Evolutionary conservation across 2,329 filamentous ascomycete genomes (phyloP).

Genomic region (Diplodia mutila): DNA sequence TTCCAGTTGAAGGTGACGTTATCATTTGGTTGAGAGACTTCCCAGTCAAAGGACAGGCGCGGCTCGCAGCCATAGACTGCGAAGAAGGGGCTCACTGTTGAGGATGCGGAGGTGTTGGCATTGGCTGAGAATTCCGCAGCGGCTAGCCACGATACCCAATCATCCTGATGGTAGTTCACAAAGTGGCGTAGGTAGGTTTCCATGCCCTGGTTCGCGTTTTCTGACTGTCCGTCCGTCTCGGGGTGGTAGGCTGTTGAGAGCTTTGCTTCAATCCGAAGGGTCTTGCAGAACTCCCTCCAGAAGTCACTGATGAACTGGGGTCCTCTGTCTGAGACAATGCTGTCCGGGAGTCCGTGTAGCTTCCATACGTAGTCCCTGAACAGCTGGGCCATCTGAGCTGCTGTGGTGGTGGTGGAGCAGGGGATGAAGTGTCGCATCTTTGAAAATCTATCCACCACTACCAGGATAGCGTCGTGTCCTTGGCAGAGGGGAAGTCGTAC

Average conservation of each 20-base stretch:
- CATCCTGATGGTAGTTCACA: slow-evolving; percentile 13
- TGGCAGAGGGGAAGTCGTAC: not conserved
- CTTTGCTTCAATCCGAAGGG: slow-evolving; percentile 21
- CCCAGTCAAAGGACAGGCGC: not conserved
- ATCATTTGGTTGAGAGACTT: no score
- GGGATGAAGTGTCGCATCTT: slow-evolving; percentile 27
- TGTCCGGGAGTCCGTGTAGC: slow-evolving; percentile 23
- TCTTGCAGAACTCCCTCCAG: slow-evolving; percentile 27
- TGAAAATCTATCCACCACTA: slow-evolving; percentile 25
- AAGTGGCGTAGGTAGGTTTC: slow-evolving; percentile 16
- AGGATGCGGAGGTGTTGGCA: not conserved
- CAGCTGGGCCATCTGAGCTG: slow-evolving; percentile 1
- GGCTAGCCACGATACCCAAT: slow-evolving; percentile 2
- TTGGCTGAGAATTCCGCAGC: slow-evolving; percentile 10
- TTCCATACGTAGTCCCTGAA: slow-evolving; percentile 26
- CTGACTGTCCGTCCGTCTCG: slow-evolving; percentile 31
- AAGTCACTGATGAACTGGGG: slow-evolving; percentile 28
- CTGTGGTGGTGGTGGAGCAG: not conserved
- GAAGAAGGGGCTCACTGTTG: not conserved
- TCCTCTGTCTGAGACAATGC: slow-evolving; percentile 28
- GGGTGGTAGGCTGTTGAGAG: slow-evolving; percentile 32
- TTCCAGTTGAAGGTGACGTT: not conserved
- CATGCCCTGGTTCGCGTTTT: slow-evolving; percentile 27
- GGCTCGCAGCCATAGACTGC: not conserved
- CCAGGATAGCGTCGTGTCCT: slow-evolving; percentile 7